Base-by-base conservation (phyloP, 441 rosid species). In the Rhodomyrtus psidioides region DNA sequence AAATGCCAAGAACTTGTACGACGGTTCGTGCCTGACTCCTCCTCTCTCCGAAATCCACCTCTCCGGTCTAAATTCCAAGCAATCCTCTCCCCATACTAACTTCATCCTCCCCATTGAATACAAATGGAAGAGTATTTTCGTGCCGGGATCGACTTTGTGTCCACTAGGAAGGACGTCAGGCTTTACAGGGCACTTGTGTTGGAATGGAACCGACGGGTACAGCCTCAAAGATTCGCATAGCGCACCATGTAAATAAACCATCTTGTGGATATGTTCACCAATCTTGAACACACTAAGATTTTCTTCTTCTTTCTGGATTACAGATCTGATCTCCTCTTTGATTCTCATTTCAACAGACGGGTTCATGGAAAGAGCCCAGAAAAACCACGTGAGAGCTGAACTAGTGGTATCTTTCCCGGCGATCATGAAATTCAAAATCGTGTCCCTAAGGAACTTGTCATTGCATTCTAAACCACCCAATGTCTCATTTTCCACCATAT, bases 71-170 rank as follows among this genome's bases (percentile, higher is more conserved):
- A 94, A 94, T 75, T 93, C 94, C 23, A 85, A 81, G 60, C 95
- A 93, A 82, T 94, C 96, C 26, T 92, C 91, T 27, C 98, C 96
- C 96, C 97, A 95, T 24, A 93, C 88, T 3, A 92, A 93, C 14
- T 83, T 83, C 93, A 91, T 91, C 82, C 96, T 93, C 56, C 94
- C 97, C 92, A 95, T 88, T 42, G 95, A 82, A 55, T 94, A 94
- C 46, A 91, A 21, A 15, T 83, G 84, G 46, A 93, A 70, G 83
- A 92, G 24, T 39, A 93, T 86, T 74, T 87, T 91, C 24, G 70
- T 90, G 4, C 81, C 60, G n/a, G 93, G 91, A 21, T 60, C 14
- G 10, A 95, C 94, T 42, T 15, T 82, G 85, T 92, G 97, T 27
- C 96, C 98, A 7, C 94, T 94, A 4, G 98, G 98, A 62, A 94